Conservation (phyloP, 2,329 filamentous ascomycete species). For the Alternaria sp. region DNA sequence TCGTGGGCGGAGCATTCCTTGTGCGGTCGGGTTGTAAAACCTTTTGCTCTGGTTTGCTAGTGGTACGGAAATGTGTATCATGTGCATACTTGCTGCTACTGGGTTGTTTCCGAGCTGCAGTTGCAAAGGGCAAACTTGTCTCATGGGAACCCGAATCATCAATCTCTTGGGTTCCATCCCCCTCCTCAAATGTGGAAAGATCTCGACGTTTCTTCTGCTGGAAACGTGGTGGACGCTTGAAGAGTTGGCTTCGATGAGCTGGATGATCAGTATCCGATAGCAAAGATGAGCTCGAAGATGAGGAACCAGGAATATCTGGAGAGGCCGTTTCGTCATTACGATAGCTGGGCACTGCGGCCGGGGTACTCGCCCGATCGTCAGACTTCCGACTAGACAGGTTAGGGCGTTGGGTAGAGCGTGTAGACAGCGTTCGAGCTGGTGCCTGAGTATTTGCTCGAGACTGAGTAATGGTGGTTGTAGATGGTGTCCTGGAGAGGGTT, state of each 20-base stretch:
- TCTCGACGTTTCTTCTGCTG: slow-evolving; percentile 42
- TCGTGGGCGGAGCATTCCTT: slow-evolving; percentile 10
- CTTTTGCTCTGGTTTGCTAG: slow-evolving; percentile 24
- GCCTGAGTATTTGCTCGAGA: slow-evolving; percentile 38
- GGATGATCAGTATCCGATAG: slow-evolving; percentile 50
- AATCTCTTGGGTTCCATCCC: slow-evolving; percentile 51
- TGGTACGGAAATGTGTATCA: slow-evolving; percentile 15
- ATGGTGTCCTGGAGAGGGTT: slow-evolving; percentile 57
- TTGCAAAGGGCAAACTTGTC: slow-evolving; percentile 56
- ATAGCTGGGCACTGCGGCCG: slow-evolving; percentile 16
- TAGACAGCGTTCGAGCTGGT: slow-evolving; percentile 38
- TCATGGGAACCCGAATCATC: slow-evolving; percentile 64
- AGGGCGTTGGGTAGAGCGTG: slow-evolving; percentile 38
- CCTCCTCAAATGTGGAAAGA: slow-evolving; percentile 37
- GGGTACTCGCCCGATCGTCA: slow-evolving; percentile 22
- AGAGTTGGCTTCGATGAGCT: slow-evolving; percentile 56
- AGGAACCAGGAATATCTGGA: slow-evolving; percentile 34
- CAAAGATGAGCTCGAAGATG: slow-evolving; percentile 44
- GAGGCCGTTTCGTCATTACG: slow-evolving; percentile 31
- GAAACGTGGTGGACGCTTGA: slow-evolving; percentile 54
- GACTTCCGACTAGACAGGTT: slow-evolving; percentile 31
- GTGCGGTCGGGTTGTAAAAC: slow-evolving; percentile 11
- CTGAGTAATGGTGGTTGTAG: slow-evolving; percentile 60
- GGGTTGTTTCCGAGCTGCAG: slow-evolving; percentile 22
- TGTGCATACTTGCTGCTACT: slow-evolving; percentile 20